Percentiles rank a stretch among this genome's conserved stretches.
Evolutionary conservation across 352 stramenopile genomes (phyloP).

Genomic region (Globisporangium abappressorium): DNA sequence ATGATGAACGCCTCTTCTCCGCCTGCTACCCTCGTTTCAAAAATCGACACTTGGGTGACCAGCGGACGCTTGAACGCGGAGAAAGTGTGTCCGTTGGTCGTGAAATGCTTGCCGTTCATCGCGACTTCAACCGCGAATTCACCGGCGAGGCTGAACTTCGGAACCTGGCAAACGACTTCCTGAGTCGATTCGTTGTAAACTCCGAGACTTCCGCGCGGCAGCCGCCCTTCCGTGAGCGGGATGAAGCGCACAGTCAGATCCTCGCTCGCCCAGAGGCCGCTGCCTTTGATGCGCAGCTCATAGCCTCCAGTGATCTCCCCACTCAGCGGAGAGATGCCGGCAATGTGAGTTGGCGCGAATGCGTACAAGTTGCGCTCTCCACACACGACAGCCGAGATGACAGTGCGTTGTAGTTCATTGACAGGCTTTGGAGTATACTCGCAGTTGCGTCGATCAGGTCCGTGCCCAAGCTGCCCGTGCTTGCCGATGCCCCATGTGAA

Average conservation of each 20-base stretch:
- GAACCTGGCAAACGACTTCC: slow-evolving; percentile 63
- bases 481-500: slow-evolving; percentile 57
- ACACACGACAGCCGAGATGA: slow-evolving; percentile 50
- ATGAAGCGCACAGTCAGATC: slow-evolving; percentile 80
- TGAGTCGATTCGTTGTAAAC: slow-evolving; percentile 31
- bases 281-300: slow-evolving; percentile 56
- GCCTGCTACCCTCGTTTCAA: slow-evolving; percentile 31
- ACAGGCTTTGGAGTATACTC: slow-evolving; percentile 41
- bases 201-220: slow-evolving; percentile 49
- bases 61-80: slow-evolving; percentile 48
- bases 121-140: slow-evolving; percentile 71
- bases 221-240: slow-evolving; percentile 46
- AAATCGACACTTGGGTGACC: slow-evolving; percentile 37
- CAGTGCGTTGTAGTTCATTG: slow-evolving; percentile 29
- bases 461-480: slow-evolving; percentile 53
- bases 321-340: slow-evolving; percentile 37
- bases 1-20: slow-evolving; percentile 35
- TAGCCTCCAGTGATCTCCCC: slow-evolving; percentile 58
- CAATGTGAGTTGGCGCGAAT: slow-evolving; percentile 61
- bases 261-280: slow-evolving; percentile 75
- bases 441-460: slow-evolving; percentile 2
- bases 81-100: slow-evolving; percentile 49
- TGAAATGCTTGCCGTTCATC: slow-evolving; percentile 83
- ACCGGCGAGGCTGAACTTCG: slow-evolving; percentile 57
- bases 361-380: slow-evolving; percentile 41